These are phyloP conservation scores for Alternaria longipes DNA, from an alignment of 2,329 filamentous ascomycete genomes.

Conservation along the genomic window DNA sequence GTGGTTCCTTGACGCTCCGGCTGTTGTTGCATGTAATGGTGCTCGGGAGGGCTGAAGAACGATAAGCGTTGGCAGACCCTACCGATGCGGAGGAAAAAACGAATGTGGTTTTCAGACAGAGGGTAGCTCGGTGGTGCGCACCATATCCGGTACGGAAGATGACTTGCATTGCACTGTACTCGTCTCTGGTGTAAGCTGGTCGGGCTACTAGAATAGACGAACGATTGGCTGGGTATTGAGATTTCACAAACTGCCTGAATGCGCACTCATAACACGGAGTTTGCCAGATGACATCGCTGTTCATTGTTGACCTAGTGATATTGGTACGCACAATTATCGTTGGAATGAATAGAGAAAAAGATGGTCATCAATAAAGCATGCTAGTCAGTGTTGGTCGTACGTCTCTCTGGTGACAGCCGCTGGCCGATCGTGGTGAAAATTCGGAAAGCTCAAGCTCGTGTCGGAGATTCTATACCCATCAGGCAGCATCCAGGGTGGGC, in stretches of 20 bases:
- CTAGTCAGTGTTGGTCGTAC: conserved; percentile 15
- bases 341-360: conserved; percentile 1
- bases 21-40: conserved; percentile 19
- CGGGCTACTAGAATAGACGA: conserved; percentile 3
- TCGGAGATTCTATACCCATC: conserved; percentile 17
- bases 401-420: conserved; percentile 6
- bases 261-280: conserved; percentile 11
- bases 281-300: neutral
- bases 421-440: conserved; percentile 5
- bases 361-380: conserved; percentile 14
- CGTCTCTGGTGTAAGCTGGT: conserved; percentile 8
- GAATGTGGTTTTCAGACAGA: conserved; percentile 11
- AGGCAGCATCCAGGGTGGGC: conserved; percentile 32
- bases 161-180: conserved; percentile 23
- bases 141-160: conserved; percentile 23
- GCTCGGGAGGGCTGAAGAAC: conserved; percentile 7
- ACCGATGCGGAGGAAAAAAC: conserved; percentile 11
- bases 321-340: conserved; percentile 1
- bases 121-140: conserved; percentile 13
- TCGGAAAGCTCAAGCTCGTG: conserved; percentile 7
- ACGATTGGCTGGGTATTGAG: conserved; percentile 16
- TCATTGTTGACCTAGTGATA: conserved; percentile 9
- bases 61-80: conserved; percentile 2
- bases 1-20: conserved; percentile 22
- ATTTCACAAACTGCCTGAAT: conserved; percentile 25